Evolutionary conservation across 2,329 filamentous ascomycete species (phyloP), one percentile per base, ranked within the genome.

Genomic region (Sporothrix brunneoviolacea): DNA sequence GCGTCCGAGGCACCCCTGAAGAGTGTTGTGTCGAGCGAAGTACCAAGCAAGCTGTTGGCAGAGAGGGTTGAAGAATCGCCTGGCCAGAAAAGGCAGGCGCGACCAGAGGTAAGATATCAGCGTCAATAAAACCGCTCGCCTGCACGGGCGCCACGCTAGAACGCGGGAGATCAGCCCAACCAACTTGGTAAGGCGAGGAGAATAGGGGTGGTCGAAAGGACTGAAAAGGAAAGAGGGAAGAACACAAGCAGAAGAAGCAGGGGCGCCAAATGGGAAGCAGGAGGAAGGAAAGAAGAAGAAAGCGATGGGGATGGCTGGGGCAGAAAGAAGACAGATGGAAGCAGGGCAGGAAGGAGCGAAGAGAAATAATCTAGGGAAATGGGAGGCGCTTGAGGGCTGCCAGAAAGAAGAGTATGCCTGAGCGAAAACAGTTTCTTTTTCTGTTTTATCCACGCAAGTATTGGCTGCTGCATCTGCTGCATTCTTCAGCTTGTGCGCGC

Each of bases 71-170:
- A 32, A 24, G 40, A 33, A 4, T 13, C 21, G 41, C 43, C 46
- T 48, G 48, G 35, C 48, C 48, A n/a, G 47, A 48, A 51, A 13
- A 53, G 48, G 48, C 42, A 48, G 54, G 32, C 30, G 46, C 43
- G 30, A 51, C 16, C 15, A 37, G 43, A 4, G 8, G 24, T 47
- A 47, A 47, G 51, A 53, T 46, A 53, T 53, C 51, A 53, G 27
- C 51, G 13, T 46, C 33, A 46, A 46, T 38, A 46, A 46, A 27
- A 45, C 30, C 21, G 24, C 9, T 9, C 19, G 19, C 7, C 15
- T 46, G 43, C 43, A 37, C 32, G 43, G 24, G 43, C 43, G 43
- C 24, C 12, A 37, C 43, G 43, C 43, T 46, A 38, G 33, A 13
- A 22, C n/a, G n/a, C 48, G 47, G 40, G 48, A 43, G 40, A 43